Evolutionary conservation across 371 early-diverging fungal species (phyloP).

Genomic region (Mucor plumbeus): DNA sequence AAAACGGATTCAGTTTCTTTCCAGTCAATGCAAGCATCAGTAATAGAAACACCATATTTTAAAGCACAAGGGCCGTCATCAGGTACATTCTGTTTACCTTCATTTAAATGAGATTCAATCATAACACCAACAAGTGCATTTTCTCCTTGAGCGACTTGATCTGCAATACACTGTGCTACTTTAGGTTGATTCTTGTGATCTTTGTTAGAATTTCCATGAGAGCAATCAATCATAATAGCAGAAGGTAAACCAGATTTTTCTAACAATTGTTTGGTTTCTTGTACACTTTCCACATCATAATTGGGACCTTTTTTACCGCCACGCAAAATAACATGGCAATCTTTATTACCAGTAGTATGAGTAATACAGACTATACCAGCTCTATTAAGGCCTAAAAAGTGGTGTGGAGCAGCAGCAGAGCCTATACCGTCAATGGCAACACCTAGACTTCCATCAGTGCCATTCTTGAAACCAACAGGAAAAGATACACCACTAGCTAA

Average conservation of each 20-base stretch:
- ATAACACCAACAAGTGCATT: constrained; percentile 85
- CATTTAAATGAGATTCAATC: constrained; percentile 91
- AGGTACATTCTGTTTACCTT: constrained; percentile 85
- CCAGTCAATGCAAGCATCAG: constrained; percentile 86
- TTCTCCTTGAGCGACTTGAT: constrained; percentile 75
- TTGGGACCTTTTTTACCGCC: constrained; percentile 89
- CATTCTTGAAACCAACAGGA: constrained; percentile 97
- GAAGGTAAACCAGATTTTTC: constrained; percentile 57
- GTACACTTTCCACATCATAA: constrained; percentile 68
- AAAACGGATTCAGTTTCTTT: constrained; percentile 74
- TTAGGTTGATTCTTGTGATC: constrained; percentile 74
- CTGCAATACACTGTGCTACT: constrained; percentile 58
- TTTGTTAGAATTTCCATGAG: constrained; percentile 85
- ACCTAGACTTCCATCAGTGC: constrained; percentile 85
- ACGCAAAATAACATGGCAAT: constrained; percentile 61
- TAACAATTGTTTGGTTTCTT: constrained; percentile 56
- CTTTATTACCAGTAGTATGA: constrained; percentile 83
- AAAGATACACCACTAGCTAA: constrained; percentile 93
- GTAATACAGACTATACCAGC: constrained; percentile 92
- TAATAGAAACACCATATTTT: constrained; percentile 83
- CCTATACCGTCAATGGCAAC: constrained; percentile 92
- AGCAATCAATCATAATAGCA: constrained; percentile 87
- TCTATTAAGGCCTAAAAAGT: constrained; percentile 92
- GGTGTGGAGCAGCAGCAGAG: constrained; percentile 84
- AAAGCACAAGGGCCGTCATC: constrained; percentile 66